Evolutionary conservation across 2,329 filamentous ascomycete genomes (phyloP), one percentile per base, ranked within the genome.

Genomic region (Penicillium sp.): DNA sequence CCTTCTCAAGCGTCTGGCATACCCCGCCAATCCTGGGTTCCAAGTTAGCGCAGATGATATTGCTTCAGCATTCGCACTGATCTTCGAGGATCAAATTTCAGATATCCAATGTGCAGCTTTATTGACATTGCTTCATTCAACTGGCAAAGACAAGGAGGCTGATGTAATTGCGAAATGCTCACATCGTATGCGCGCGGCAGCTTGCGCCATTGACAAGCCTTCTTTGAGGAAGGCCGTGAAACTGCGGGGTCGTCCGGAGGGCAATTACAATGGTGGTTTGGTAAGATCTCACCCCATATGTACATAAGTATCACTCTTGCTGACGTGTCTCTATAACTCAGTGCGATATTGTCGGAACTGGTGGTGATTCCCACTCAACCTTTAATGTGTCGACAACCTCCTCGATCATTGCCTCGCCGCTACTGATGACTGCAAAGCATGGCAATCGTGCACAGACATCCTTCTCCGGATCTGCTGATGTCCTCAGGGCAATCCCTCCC

Each of bases 371-470:
- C 21, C 93, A 98, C 82, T 91, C 96, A 75, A 99, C 95, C 33
- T 99, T 96, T 86, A 99, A 99, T 76, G 93, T 99, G 73, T 95
- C 90, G 66, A 99, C 95, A 4, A 96, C 95, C 7, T 87, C 95
- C 2, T 96, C 92, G 19, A 97, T 99, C 70, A 81, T 99, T 49
- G 91, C 91, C 47, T 96, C 92, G 6, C 87, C 92, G 4, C 81
- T 96, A 27, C 84, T 99, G 35, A 83, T 96, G 68, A 83, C 96
- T 56, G 91, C 90, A 64, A 99, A 99, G 79, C 95, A 99, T 78
- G 95, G 95, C 63, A 99, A 99, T 81, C 88, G 90, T 65, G 93
- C 95, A 43, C 95, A 92, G 54, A 98, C 95, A 3, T 97, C 93
- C 54, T 93, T 95, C 71, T 98, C 93, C 3, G 95, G 95, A 52